Evolutionary conservation across 176 grass and related monocot genomes (phyloP).

Genomic region (Puccinellia tenuiflora): DNA sequence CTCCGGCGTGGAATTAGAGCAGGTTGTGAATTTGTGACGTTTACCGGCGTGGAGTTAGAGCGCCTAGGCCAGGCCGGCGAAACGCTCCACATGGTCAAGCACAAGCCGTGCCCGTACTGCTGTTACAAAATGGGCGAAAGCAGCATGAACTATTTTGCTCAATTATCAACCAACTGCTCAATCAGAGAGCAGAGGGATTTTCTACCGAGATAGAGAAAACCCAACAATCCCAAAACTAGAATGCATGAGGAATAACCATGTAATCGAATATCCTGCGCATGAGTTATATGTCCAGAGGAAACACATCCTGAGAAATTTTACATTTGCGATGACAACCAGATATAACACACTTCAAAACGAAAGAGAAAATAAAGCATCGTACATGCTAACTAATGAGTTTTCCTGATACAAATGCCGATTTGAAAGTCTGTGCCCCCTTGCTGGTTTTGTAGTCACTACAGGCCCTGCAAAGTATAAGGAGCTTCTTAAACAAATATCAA

Average conservation of each 20-base stretch:
- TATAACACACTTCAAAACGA: neutral
- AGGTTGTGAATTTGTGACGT: too few species aligned
- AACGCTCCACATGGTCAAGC: too few species aligned
- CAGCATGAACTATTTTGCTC: neutral
- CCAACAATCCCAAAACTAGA: neutral
- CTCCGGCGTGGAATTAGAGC: too few species aligned
- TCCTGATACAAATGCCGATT: constrained; percentile 8
- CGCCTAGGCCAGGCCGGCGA: too few species aligned
- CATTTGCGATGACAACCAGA: constrained; percentile 14
- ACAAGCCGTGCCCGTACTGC: too few species aligned
- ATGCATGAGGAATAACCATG: neutral
- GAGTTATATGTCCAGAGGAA: constrained; percentile 15
- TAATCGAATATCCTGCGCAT: neutral
- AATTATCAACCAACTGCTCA: neutral
- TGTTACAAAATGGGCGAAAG: too few species aligned
- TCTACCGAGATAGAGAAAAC: neutral
- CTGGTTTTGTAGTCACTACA: constrained; percentile 16
- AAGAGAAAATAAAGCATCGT: neutral
- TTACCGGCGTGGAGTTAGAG: too few species aligned
- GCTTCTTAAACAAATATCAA: neutral
- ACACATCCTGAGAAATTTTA: neutral
- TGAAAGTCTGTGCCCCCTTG: constrained; percentile 16
- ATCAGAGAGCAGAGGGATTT: neutral
- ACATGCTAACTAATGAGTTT: neutral
- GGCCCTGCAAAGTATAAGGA: constrained; percentile 25